Conservation (phyloP, 495 filamentous ascomycete genomes). For the Hypoxylon lenormandii region DNA sequence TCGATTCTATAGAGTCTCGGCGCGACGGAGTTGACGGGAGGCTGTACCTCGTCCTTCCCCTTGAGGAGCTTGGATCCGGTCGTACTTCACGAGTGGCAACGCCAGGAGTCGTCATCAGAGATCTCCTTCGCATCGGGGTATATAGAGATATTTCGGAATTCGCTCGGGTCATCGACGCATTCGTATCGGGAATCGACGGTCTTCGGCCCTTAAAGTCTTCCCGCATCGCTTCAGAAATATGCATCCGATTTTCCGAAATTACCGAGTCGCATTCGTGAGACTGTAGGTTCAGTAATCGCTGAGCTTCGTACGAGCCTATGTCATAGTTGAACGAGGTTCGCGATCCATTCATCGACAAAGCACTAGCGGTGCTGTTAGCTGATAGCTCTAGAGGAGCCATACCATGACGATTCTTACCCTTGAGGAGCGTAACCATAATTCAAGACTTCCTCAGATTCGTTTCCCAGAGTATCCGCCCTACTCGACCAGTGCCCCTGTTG, state of each 20-base stretch:
- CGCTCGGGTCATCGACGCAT: slow-evolving; percentile 50
- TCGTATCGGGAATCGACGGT: slow-evolving; percentile 46
- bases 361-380: slow-evolving; percentile 37
- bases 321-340: slow-evolving; percentile 60
- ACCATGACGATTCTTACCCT: slow-evolving; percentile 26
- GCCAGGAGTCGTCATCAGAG: slow-evolving; percentile 62
- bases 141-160: slow-evolving; percentile 62
- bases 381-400: background rate
- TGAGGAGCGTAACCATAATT: slow-evolving; percentile 28
- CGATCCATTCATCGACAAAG: slow-evolving; percentile 46
- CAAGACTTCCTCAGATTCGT: slow-evolving; percentile 33
- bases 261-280: slow-evolving; percentile 46
- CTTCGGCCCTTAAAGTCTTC: slow-evolving; percentile 50
- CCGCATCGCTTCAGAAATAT: slow-evolving; percentile 54
- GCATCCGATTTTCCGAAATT: slow-evolving; percentile 54
- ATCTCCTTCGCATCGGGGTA: slow-evolving; percentile 61
- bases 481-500: slow-evolving; percentile 31
- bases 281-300: slow-evolving; percentile 56
- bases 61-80: slow-evolving; percentile 41
- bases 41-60: slow-evolving; percentile 51
- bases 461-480: slow-evolving; percentile 26
- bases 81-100: slow-evolving; percentile 58
- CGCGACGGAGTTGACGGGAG: slow-evolving; percentile 54
- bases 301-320: slow-evolving; percentile 57
- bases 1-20: slow-evolving; percentile 55